phyloP scores from a whole-genome alignment of 768 basidiomycete genomes.

The Lactarius quietus region DNA sequence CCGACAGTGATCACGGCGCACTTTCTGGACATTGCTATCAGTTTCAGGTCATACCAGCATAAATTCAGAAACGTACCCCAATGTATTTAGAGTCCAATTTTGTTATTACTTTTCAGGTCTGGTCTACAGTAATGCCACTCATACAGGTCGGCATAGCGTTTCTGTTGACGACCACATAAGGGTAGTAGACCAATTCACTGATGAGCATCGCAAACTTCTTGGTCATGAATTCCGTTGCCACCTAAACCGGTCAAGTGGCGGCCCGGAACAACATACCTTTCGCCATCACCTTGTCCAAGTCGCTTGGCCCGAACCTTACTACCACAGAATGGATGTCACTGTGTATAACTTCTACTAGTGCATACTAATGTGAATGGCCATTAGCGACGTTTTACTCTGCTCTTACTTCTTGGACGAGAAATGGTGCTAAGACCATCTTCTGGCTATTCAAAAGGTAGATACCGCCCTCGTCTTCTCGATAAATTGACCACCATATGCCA shows the following conservation, averaged over 20 bases:
- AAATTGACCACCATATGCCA: slow-evolving; percentile 98
- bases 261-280: slow-evolving; percentile 68
- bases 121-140: too few species aligned
- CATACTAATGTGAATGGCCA: slow-evolving; percentile 80
- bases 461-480: slow-evolving; percentile 95
- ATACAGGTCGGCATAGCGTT: slow-evolving; percentile 96
- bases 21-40: slow-evolving; percentile 58
- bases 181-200: slow-evolving; percentile 99
- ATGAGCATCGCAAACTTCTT: slow-evolving; percentile 91
- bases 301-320: slow-evolving; percentile 92
- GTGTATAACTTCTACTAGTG: slow-evolving; percentile 94
- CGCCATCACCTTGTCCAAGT: slow-evolving; percentile 84
- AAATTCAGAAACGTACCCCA: slow-evolving; percentile 54
- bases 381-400: slow-evolving; percentile 81
- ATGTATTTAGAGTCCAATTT: slow-evolving; percentile 99
- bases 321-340: slow-evolving; percentile 99
- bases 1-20: slow-evolving; percentile 97
- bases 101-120: slow-evolving; percentile 92
- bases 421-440: slow-evolving; percentile 3
- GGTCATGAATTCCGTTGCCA: slow-evolving; percentile 85
- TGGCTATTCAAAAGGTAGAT: slow-evolving; percentile 22
- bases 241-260: slow-evolving; percentile 61
- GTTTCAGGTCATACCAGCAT: not conserved
- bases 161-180: slow-evolving; percentile 98
- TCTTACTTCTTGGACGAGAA: slow-evolving; percentile 69